Base-by-base conservation (phyloP, 176 grass and related monocot genomes). In the Thinopyrum elongatum region DNA sequence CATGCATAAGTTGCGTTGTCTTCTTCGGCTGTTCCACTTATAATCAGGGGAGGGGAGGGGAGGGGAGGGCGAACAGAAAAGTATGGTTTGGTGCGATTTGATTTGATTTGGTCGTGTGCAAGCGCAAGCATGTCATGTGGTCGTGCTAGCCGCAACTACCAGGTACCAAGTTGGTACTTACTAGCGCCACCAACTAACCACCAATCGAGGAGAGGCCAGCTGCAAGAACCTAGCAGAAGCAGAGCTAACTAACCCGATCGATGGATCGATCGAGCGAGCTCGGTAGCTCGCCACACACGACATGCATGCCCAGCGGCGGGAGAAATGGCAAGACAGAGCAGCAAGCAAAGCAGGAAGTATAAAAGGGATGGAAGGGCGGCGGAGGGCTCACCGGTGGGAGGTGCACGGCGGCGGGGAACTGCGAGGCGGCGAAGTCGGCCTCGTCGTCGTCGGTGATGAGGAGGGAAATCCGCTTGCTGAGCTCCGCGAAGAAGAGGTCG, bases 381-480 rank as follows among this genome's bases (percentile, higher is more conserved):
- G 42, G 42, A 12, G 0, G 35, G 83, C 89, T 88, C 76, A 92
- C 87, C 85, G 86, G 82, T 17, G 77, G 35, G 47, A 88, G 46
- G 60, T 79, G 58, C 60, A 78, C 8, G 81, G 83, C n/a, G 55
- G 64, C 7, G 70, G 93, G 90, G 81, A 82, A 76, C 86, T 90
- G 83, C 1, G 59, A 67, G 77, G 46, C 29, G 36, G 28, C 65
- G 83, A 94, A 91, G 39, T 94, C 96, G 30, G 91, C 88, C 6
- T 95, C 97, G 51, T 98, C 97, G 53, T 98, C 97, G 71, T 98
- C 97, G 88, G 90, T 98, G 83, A 98, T 93, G 57, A 98, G 86
- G 26, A 94, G 94, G 14, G 97, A 93, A 82, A 98, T 98, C 84
- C 90, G 90, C 90, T 96, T 92, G 94, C 97, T 98, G 80, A 96